Base-by-base conservation (phyloP, 768 basidiomycete species). In the Boletus sensibilis region DNA sequence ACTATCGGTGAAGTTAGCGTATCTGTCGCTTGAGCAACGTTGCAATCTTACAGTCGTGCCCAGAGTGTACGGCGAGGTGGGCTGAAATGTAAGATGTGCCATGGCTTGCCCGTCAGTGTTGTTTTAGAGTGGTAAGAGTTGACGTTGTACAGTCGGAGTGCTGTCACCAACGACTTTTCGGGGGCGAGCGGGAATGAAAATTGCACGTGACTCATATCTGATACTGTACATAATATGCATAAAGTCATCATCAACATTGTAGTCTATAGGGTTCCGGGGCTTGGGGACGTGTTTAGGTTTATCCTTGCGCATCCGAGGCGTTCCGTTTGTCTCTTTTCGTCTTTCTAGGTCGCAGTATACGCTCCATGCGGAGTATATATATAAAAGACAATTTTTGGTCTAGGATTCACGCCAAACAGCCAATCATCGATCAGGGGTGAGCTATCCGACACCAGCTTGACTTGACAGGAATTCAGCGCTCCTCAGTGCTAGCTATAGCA, bases 51-150 rank as follows among this genome's bases (percentile, higher is more conserved):
- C 82, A 48, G 61, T 74, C 33, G 76, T 63, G 27, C 74, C 68
- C 2, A 76, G 64, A 16, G 65, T 64, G 7, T 78, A 38, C 4
- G 79, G 70, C n/a, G 77, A 62, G 61, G 75, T 74, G 35, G 73
- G 49, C 35, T 76, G 75, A 51, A 77, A 76, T 46, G 67, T 53
- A 50, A 79, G 64, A 52, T 74, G 75, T 46, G 82, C 68, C 82
- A 84, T 83, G 44, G 38, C 59, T 60, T 51, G 34, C 9, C 33
- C 6, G 40, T 29, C 37, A 31, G 35, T 12, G 27, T 57, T 29
- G 37, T 25, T 25, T 13, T 21, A 20, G 41, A 46, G 27, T 34
- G 11, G 55, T 56, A 9, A n/a, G 18, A 23, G 27, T n/a, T n/a
- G n/a, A n/a, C 42, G 21, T 46, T 35, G 33, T 10, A 10, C 14